These are phyloP conservation scores for Candolleomyces aberdarensis DNA, from an alignment of 768 basidiomycete species.

Conservation along the genomic window DNA sequence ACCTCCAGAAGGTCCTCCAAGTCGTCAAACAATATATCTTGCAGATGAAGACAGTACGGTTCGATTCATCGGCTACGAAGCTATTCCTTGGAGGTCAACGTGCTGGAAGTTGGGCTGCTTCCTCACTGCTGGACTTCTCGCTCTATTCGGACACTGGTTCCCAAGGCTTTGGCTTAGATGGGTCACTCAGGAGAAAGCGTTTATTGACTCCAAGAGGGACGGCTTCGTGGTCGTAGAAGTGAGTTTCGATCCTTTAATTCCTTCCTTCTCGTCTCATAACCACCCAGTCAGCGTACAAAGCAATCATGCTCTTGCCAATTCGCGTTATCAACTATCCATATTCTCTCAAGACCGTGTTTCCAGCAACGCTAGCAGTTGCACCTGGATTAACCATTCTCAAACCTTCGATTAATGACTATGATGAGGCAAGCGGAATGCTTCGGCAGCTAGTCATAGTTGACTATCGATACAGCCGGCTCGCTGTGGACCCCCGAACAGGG, in stretches of 20 bases:
- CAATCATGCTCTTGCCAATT: slow-evolving; percentile 74
- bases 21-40: slow-evolving; percentile 81
- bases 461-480: slow-evolving; percentile 91
- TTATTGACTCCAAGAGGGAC: slow-evolving; percentile 54
- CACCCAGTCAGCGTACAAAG: slow-evolving; percentile 77
- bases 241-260: slow-evolving; percentile 21
- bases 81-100: slow-evolving; percentile 54
- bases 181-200: slow-evolving; percentile 81
- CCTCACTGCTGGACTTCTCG: slow-evolving; percentile 67
- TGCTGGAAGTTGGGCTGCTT: slow-evolving; percentile 73
- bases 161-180: slow-evolving; percentile 89
- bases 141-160: slow-evolving; percentile 89
- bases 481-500: slow-evolving; percentile 80
- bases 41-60: slow-evolving; percentile 88
- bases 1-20: slow-evolving; percentile 81
- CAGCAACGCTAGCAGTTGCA: slow-evolving; percentile 29
- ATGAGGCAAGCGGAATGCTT: slow-evolving; percentile 34
- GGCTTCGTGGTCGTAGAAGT: slow-evolving; percentile 93
- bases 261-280: slow-evolving; percentile 13
- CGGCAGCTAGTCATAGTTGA: slow-evolving; percentile 68
- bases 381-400: slow-evolving; percentile 27
- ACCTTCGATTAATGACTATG: slow-evolving; percentile 28
- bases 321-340: slow-evolving; percentile 71
- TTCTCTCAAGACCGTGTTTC: slow-evolving; percentile 77
- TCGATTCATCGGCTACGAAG: slow-evolving; percentile 84